Conservation (phyloP, 2,329 filamentous ascomycete species). For the Paecilomyces variotii region DNA sequence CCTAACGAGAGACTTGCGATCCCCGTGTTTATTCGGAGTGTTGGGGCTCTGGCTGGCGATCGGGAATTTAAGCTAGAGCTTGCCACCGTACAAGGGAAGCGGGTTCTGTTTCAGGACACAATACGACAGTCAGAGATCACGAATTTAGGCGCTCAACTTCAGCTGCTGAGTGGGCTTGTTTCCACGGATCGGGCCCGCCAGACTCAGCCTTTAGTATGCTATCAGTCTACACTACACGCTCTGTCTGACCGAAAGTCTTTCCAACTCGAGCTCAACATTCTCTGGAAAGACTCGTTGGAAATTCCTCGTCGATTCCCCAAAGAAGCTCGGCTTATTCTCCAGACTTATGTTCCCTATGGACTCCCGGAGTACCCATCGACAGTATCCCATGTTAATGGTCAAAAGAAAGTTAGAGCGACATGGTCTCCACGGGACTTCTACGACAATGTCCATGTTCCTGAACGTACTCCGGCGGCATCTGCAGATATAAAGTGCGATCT, state of each 20-base stretch:
- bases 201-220: constrained; percentile 18
- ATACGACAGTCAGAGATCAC: constrained; percentile 10
- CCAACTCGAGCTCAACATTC: constrained; percentile 19
- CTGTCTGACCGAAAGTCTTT: constrained; percentile 13
- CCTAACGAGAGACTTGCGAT: neutral
- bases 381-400: neutral
- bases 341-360: constrained; percentile 21
- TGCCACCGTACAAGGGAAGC: constrained; percentile 7
- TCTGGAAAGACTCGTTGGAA: constrained; percentile 29
- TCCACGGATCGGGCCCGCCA: constrained; percentile 19
- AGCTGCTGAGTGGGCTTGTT: constrained; percentile 11
- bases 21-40: neutral
- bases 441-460: constrained; percentile 39
- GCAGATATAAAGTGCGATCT: constrained; percentile 26
- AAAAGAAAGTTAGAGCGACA: neutral
- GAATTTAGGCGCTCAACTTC: constrained; percentile 16
- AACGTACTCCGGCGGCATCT: constrained; percentile 21
- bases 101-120: constrained; percentile 12
- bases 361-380: constrained; percentile 4
- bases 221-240: constrained; percentile 21
- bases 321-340: constrained; percentile 15
- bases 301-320: constrained; percentile 13
- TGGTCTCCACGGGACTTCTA: constrained; percentile 39
- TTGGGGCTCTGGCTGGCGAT: neutral
- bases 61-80: constrained; percentile 13